Evolutionary conservation across 441 rosid species (phyloP), one percentile per base, ranked within the genome.

Genomic region (Populus trichocarpa): DNA sequence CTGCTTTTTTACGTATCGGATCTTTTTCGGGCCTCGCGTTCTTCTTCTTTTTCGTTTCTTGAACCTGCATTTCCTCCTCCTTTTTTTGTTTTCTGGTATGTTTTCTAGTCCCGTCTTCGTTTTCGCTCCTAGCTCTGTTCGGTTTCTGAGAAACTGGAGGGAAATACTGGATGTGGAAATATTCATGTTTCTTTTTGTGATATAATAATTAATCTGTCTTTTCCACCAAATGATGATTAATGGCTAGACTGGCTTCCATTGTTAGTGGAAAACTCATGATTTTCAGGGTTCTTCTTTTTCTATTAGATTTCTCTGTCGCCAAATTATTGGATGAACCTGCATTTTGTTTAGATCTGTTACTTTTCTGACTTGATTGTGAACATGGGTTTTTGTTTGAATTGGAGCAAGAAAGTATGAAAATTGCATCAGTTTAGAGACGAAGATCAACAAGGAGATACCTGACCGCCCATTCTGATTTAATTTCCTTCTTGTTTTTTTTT

Each of bases 21-120:
- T 84, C 83, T 80, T 81, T 42, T 6, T 83, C 78, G 81, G 72
- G 82, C 78, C 83, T 76, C 69, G 64, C 63, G 83, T 66, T 53
- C 70, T 61, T 72, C 66, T 77, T 63, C 14, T 28, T 33, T 68
- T 70, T 35, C 5, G 32, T 3, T 42, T 70, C 38, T 0, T 13
- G 69, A 42, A 46, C 78, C 83, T 75, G 70, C 81, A 79, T 85
- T 85, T 77, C 64, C 53, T 80, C 30, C 46, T 23, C 50, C 79
- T 53, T 3, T 10, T 6, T 79, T 25, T 0, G 66, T 67, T 25
- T 59, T 77, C 63, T 36, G 7, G n/a, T 6, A 13, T 32, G 30
- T 32, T 11, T 18, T 70, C 8, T 46, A 33, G n/a, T 46, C 13
- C 28, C 57, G 18, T 11, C 16, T 26, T 18, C 0, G 61, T 63